Conservation (phyloP, 2,329 filamentous ascomycete genomes). For the Daldinia sp. region DNA sequence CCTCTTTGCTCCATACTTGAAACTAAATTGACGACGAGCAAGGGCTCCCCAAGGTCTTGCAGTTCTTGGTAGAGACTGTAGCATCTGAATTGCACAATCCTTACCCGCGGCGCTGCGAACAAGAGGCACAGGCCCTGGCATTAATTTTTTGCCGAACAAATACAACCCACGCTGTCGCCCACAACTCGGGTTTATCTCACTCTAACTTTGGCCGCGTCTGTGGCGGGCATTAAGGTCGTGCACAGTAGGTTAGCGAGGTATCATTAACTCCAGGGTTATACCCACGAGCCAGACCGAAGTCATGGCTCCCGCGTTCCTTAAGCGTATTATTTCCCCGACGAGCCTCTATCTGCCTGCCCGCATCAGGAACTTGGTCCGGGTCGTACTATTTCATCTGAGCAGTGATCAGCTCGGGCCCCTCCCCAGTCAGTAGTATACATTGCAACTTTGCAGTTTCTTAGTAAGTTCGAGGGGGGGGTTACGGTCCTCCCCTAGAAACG, state of each 20-base stretch:
- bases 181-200: constrained; percentile 23
- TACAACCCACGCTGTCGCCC: constrained; percentile 14
- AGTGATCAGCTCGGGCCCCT: neutral
- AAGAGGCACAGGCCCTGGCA: constrained; percentile 16
- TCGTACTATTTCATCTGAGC: constrained; percentile 8
- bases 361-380: constrained; percentile 12
- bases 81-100: constrained; percentile 29
- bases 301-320: constrained; percentile 18
- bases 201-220: constrained; percentile 19
- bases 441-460: constrained; percentile 15
- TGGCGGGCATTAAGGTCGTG: constrained; percentile 13
- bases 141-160: constrained; percentile 17
- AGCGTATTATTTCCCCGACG: constrained; percentile 21
- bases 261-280: constrained; percentile 12
- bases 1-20: constrained; percentile 16
- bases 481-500: no score
- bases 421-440: neutral
- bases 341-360: constrained; percentile 5
- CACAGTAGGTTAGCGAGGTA: constrained; percentile 16
- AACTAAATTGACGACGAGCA: constrained; percentile 8
- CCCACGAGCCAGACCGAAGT: constrained; percentile 16
- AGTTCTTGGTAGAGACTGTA: constrained; percentile 23
- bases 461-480: no score
- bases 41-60: constrained; percentile 4
- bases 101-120: constrained; percentile 15